phyloP scores from a whole-genome alignment of 495 filamentous ascomycete genomes.

The Penicillium maclennaniae region DNA sequence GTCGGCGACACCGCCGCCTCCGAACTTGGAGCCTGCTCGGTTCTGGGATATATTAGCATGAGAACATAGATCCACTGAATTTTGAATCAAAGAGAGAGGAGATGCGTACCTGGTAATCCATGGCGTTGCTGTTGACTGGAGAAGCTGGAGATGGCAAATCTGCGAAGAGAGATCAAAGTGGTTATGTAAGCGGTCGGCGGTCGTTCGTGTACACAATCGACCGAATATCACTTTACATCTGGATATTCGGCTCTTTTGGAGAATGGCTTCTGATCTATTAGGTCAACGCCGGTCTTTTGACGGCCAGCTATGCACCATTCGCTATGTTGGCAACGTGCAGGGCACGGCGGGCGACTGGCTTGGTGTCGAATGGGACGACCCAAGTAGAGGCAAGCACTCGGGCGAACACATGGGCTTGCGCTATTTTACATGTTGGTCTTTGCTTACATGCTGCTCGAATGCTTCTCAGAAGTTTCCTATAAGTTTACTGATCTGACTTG shows the following conservation, averaged over 20 bases:
- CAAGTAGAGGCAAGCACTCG: constrained; percentile 79
- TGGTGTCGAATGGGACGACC: constrained; percentile 95
- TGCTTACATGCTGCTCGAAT: background rate
- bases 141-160: constrained; percentile 18
- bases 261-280: constrained; percentile 14
- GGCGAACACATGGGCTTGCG: constrained; percentile 72
- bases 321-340: constrained; percentile 72
- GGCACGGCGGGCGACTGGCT: constrained; percentile 82
- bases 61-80: background rate
- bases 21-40: constrained; percentile 95
- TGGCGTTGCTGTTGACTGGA: constrained; percentile 22
- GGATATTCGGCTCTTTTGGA: background rate
- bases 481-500: constrained; percentile 8
- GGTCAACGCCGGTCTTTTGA: constrained; percentile 72
- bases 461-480: too few relatives aligned
- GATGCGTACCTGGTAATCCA: constrained; percentile 57
- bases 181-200: constrained; percentile 27
- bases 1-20: constrained; percentile 93
- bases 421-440: constrained; percentile 74
- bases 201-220: constrained; percentile 2
- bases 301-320: constrained; percentile 72
- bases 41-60: constrained; percentile 55
- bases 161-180: constrained; percentile 7
- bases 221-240: background rate
- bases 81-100: background rate